Evolutionary conservation across 495 filamentous ascomycete genomes (phyloP).

Genomic region (Baudoinia panamericana): DNA sequence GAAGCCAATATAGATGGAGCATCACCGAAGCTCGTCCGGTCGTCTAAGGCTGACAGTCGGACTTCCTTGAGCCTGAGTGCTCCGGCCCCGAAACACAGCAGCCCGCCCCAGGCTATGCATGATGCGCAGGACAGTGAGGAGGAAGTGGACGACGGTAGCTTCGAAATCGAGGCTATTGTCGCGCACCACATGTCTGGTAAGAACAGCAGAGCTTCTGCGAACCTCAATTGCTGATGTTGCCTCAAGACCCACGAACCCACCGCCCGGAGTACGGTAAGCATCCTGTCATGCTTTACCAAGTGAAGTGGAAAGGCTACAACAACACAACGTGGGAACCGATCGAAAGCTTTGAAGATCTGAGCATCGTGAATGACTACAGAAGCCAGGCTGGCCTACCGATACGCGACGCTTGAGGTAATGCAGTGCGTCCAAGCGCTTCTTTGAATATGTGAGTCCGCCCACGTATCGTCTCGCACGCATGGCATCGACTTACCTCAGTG

Average conservation of each 20-base stretch:
- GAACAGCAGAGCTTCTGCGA: too few species aligned
- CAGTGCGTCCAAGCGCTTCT: too few species aligned
- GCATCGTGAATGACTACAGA: constrained; percentile 7
- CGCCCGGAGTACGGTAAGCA: constrained; percentile 7
- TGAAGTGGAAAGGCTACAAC: constrained; percentile 17
- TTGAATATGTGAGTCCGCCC: too few species aligned
- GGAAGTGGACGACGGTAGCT: constrained; percentile 2
- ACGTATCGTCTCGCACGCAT: too few species aligned
- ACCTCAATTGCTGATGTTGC: too few species aligned
- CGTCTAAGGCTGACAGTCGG: too few species aligned
- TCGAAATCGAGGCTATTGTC: constrained; percentile 4
- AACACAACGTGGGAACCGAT: constrained; percentile 15
- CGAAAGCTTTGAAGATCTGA: constrained; percentile 6
- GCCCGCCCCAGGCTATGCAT: neutral
- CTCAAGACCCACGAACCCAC: constrained; percentile 13
- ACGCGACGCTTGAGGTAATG: neutral
- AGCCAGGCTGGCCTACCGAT: constrained; percentile 2
- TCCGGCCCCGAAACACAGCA: neutral
- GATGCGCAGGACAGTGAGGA: constrained; percentile 1
- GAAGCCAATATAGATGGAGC: too few species aligned
- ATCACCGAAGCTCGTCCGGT: too few species aligned
- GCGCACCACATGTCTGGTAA: constrained; percentile 15
- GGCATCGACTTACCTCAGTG: too few species aligned
- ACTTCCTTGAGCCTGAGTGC: too few species aligned
- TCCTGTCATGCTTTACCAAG: constrained; percentile 18